Evolutionary conservation across 768 basidiomycete species (phyloP), one percentile per base, ranked within the genome.

Genomic region (Pleurotus cornucopiae): DNA sequence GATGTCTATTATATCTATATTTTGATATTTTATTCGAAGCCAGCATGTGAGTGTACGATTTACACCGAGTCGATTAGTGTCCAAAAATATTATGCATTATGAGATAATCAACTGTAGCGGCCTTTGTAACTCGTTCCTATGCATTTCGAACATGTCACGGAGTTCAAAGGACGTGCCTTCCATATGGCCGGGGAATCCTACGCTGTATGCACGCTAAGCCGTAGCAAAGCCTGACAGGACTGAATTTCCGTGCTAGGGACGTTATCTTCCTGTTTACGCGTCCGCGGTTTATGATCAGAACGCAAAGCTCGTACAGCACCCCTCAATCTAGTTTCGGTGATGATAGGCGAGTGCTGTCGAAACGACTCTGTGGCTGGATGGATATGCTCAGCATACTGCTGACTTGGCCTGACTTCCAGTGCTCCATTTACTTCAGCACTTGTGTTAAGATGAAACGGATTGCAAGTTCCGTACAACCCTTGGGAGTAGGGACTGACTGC

Each of bases 281-380:
- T 78, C 87, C 14, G 84, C 85, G 39, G 82, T 93, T 9, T 80
- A 85, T 47, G 91, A 93, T 68, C 82, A 86, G 61, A 92, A 93
- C 66, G 62, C 67, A 46, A 65, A 73, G 30, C 73, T 88, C 9
- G 67, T 73, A 41, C 68, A 76, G 14, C 80, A 69, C 62, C 74
- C 61, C 61, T 92, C 61, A 91, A 91, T 64, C 72, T 92, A 3
- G 71, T 80, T 55, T 86, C 82, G 57, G 75, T 89, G 16, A 72
- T 91, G 66, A 91, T 91, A 55, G 89, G 86, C 60, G 74, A 72
- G 63, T 56, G 9, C 5, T 18, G 26, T 38, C 39, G 49, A 4
- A 21, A 5, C 37, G 23, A 20, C 30, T 34, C 30, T 3, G 9
- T 2, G 85, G 87, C 14, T 73, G 81, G 58, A 85, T 82, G 1